A percentile compares a stretch with the other conserved stretches of the same genome.
Evolutionary conservation across 169 alveolate species (phyloP).

Genomic region (Cryptosporidium viatorum): DNA sequence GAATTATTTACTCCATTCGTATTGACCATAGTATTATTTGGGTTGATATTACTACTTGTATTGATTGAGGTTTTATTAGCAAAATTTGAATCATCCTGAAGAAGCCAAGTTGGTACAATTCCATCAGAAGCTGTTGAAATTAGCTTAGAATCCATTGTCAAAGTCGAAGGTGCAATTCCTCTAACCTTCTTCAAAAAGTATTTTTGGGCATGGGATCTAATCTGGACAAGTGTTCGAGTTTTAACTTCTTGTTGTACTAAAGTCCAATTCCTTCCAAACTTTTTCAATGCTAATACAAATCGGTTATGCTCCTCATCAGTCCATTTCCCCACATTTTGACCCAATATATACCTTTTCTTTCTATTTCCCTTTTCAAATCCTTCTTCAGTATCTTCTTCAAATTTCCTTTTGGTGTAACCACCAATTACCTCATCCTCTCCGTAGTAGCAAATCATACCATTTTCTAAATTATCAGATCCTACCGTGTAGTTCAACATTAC

Average conservation of each 20-base stretch:
- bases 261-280: constrained; percentile 85
- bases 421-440: constrained; percentile 57
- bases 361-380: constrained; percentile 45
- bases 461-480: constrained; percentile 48
- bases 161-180: constrained; percentile 61
- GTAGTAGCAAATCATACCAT: constrained; percentile 61
- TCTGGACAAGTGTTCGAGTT: constrained; percentile 83
- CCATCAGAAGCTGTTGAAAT: constrained; percentile 75
- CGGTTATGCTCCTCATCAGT: constrained; percentile 82
- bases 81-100: constrained; percentile 63
- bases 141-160: constrained; percentile 62
- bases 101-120: constrained; percentile 72
- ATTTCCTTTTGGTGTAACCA: constrained; percentile 32
- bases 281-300: constrained; percentile 80
- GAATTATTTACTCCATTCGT: not conserved
- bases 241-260: constrained; percentile 79
- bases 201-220: constrained; percentile 87
- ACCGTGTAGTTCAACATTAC: constrained; percentile 67
- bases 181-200: constrained; percentile 78
- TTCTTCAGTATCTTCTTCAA: constrained; percentile 53
- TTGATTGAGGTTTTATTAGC: constrained; percentile 68
- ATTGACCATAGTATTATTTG: not conserved
- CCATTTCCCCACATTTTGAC: constrained; percentile 81
- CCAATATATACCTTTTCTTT: constrained; percentile 69
- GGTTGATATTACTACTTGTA: not conserved